Percentiles rank a stretch among this genome's conserved stretches.
phyloP scores from a whole-genome alignment of 768 basidiomycete genomes.

The Trametes gibbosa region DNA sequence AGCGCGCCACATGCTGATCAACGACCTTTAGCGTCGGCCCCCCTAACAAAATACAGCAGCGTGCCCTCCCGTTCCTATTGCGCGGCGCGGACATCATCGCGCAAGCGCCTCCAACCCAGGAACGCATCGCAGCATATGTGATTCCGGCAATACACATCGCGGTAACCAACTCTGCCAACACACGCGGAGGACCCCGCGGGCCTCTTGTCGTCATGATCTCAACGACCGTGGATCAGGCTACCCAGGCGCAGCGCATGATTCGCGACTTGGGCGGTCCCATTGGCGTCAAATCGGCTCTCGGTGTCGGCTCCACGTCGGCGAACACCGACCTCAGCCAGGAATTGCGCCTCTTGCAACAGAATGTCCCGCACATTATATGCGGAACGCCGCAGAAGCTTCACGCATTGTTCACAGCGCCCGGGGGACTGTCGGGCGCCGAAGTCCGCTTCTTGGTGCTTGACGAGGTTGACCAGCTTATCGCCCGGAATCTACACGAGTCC shows the following conservation, averaged over 20 bases:
- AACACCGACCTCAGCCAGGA: constrained; percentile 68
- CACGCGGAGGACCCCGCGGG: constrained; percentile 63
- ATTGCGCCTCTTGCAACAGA: constrained; percentile 80
- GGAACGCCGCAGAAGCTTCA: constrained; percentile 97
- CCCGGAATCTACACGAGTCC: constrained; percentile 92
- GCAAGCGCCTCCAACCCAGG: constrained; percentile 97
- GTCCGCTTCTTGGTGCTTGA: constrained; percentile 94
- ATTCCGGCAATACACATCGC: constrained; percentile 88
- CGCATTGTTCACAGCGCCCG: constrained; percentile 80
- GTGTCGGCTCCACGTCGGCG: constrained; percentile 72
- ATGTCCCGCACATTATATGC: constrained; percentile 92
- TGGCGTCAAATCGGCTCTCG: constrained; percentile 86
- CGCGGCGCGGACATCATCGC: constrained; percentile 96
- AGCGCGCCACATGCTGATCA: constrained; percentile 5
- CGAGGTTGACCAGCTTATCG: constrained; percentile 97
- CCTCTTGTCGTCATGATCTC: constrained; percentile 92
- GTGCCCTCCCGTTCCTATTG: constrained; percentile 92
- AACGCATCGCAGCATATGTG: constrained; percentile 95
- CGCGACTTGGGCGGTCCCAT: constrained; percentile 92
- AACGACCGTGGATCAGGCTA: constrained; percentile 98
- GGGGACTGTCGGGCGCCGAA: constrained; percentile 76
- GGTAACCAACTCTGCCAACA: constrained; percentile 53
- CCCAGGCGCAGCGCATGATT: constrained; percentile 94
- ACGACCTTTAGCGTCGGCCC: constrained; percentile 73
- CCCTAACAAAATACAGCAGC: constrained; percentile 98